Evolutionary conservation across 805 yeast species (phyloP).

Genomic region (Candida mattraensis): DNA sequence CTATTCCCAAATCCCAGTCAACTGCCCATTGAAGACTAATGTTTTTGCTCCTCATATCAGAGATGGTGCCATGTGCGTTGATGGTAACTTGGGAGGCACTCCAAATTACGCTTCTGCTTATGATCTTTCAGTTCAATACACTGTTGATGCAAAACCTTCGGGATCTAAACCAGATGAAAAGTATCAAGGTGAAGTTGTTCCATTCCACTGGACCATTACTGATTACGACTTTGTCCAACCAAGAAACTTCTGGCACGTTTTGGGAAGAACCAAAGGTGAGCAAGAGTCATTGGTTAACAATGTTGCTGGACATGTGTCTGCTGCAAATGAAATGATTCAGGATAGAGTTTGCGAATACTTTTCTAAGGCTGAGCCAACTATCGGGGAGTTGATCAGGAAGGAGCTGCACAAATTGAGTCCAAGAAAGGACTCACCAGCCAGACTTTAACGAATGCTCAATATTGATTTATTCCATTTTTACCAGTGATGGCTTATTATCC

Average conservation of each 20-base stretch:
- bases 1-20: slow-evolving; percentile 84
- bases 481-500: too few species aligned
- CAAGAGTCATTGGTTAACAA: slow-evolving; percentile 83
- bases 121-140: slow-evolving; percentile 48
- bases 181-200: slow-evolving; percentile 43
- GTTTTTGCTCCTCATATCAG: slow-evolving; percentile 71
- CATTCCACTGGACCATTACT: slow-evolving; percentile 80
- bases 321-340: slow-evolving; percentile 74
- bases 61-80: slow-evolving; percentile 75
- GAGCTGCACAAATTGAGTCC: slow-evolving; percentile 56
- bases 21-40: slow-evolving; percentile 66
- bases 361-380: slow-evolving; percentile 63
- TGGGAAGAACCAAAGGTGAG: slow-evolving; percentile 76
- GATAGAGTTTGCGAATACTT: slow-evolving; percentile 78
- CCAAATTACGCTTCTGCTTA: slow-evolving; percentile 73
- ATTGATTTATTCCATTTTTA: neutral
- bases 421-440: slow-evolving; percentile 36
- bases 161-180: slow-evolving; percentile 31
- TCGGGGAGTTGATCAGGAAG: slow-evolving; percentile 66
- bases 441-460: slow-evolving; percentile 21
- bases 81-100: slow-evolving; percentile 71
- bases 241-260: slow-evolving; percentile 71
- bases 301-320: slow-evolving; percentile 68
- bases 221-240: slow-evolving; percentile 80
- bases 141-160: slow-evolving; percentile 36